Base-by-base conservation (phyloP, 306 rosid genomes). In the Cicer chorassanicum region DNA sequence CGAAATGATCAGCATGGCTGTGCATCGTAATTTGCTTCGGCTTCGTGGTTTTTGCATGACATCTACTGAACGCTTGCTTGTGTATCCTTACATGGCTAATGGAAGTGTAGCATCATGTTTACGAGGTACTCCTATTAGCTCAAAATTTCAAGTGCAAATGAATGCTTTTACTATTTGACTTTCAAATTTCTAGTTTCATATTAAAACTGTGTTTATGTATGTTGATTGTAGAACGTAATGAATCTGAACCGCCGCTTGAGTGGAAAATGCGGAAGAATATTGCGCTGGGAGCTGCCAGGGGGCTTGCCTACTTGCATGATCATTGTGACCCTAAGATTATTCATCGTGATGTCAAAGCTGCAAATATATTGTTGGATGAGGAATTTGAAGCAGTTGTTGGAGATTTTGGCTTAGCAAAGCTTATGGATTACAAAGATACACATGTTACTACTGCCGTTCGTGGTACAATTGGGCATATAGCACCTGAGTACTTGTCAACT, bases 81-180 rank as follows among this genome's bases (percentile, higher is more conserved):
- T 94, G 72, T 94, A 94, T 84, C 98, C 98, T 39, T 94, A 0
- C 74, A 94, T 94, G 99, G 87, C 45, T 66, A 90, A 94, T 29
- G 99, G 99, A 74, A 94, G 99, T 89, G 96, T 94, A 68, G 97
- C 96, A 74, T 92, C 99, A 38, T 90, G 96, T 70, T 89, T 94
- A 79, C 83, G 96, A 92, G 99, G 99, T 94, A 82, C 51, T 7
- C 39, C 34, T 41, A 24, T 55, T 72, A 36, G 70, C 39, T 70
- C 45, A 43, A 70, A 54, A n/a, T 55, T 68, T 70, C 45, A 48
- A 75, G 34, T 59, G 50, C 66, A 55, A 65, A 49, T 9, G 46
- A 56, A 46, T 69, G 81, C 50, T 6, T 54, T 78, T 24, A 48
- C 21, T 15, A 19, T 60, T 60, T 39, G 19, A 62, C 46, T 61